Evolutionary conservation across 1,284 basidiomycete species (phyloP), one percentile per base, ranked within the genome.

Genomic region (Volvariella surrecta): DNA sequence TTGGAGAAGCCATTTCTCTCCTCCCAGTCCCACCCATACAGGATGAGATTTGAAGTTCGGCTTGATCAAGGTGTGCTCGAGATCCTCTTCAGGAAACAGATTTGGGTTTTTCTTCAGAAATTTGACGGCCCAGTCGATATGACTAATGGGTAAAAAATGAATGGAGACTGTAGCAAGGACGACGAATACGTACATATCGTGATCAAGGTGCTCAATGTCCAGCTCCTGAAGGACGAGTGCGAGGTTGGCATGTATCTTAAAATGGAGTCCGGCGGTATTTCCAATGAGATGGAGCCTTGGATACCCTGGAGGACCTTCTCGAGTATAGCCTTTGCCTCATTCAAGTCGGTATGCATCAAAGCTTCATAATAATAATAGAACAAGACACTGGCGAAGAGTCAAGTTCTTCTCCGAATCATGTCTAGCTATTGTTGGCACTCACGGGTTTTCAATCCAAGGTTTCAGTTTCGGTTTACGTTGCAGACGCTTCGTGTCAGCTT

Each of bases 41-140:
- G 34, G 34, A 15, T 35, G 34, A 6, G 13, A 6, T 8, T 15
- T 15, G 18, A 35, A 35, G 4, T n/a, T 4, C 4, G 13, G 13
- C 8, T 19, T 15, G n/a, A 35, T 16, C 18, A 35, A 15, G 6
- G 15, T 15, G 13, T 6, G 15, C 18, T 19, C 7, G 15, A 35
- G 34, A 7, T 16, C n/a, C 6, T 35, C 34, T 15, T 35, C 34
- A 4, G 34, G 34, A 16, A 35, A 7, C n/a, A 35, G 8, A n/a
- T 16, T 16, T 16, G 34, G 34, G 34, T 15, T 35, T 19, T 35
- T 35, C n/a, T 19, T 15, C n/a, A 35, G n/a, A n/a, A 16, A 35
- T n/a, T 35, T 35, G n/a, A 35, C 34, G 34, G 34, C 34, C 34
- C 34, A 35, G 8, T 35, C 34, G 6, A 7, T n/a, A n/a, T 35